Percentiles rank a stretch among this genome's conserved stretches.
Evolutionary conservation across 441 rosid genomes (phyloP).

Genomic region (Euphorbia celastroides): DNA sequence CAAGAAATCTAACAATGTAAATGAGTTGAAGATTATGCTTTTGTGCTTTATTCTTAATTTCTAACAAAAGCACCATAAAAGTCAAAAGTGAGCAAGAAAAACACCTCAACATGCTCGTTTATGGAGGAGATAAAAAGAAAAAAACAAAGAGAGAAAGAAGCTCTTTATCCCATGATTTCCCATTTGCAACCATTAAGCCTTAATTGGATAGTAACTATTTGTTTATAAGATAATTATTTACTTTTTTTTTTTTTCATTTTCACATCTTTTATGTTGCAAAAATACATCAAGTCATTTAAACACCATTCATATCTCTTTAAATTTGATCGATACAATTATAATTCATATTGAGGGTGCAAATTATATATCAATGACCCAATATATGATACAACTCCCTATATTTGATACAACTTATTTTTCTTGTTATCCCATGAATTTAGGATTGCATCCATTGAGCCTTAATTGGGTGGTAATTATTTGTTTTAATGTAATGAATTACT

Average conservation of each 20-base stretch:
- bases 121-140: constrained; percentile 11
- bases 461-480: not conserved
- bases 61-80: constrained; percentile 28
- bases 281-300: too few relatives aligned
- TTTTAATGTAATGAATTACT: not conserved
- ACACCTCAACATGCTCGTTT: constrained; percentile 32
- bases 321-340: too few relatives aligned
- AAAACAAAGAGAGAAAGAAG: constrained; percentile 15
- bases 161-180: constrained; percentile 29
- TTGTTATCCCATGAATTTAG: constrained; percentile 27
- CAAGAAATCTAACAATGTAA: constrained; percentile 23
- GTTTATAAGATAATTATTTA: not conserved
- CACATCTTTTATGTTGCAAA: too few relatives aligned
- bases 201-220: not conserved
- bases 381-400: too few relatives aligned
- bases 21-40: constrained; percentile 27
- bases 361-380: too few relatives aligned
- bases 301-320: too few relatives aligned
- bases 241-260: too few relatives aligned
- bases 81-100: constrained; percentile 28
- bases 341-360: too few relatives aligned
- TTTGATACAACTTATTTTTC: too few relatives aligned
- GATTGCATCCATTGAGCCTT: constrained; percentile 8
- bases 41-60: constrained; percentile 8
- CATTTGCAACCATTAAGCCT: constrained; percentile 10